phyloP scores from a whole-genome alignment of 2,329 filamentous ascomycete genomes.

The Lachnellula occidentalis region DNA sequence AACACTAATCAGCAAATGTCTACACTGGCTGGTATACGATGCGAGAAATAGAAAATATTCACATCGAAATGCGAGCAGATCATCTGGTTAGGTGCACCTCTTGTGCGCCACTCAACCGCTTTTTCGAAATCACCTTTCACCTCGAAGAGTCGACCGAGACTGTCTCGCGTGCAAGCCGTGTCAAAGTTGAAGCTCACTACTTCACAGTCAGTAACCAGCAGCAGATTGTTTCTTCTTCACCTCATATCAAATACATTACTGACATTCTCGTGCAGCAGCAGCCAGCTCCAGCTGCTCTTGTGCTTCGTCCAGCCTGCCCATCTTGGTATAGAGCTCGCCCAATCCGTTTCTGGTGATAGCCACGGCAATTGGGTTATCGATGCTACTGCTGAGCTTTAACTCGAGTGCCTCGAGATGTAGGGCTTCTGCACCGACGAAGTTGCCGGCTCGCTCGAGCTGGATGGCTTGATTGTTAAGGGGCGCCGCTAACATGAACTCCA shows the following conservation, averaged over 20 bases:
- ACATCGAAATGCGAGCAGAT: background rate
- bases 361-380: background rate
- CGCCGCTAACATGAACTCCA: background rate
- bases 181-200: background rate
- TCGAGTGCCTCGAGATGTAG: background rate
- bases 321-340: background rate
- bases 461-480: background rate
- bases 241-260: too few relatives aligned
- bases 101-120: background rate
- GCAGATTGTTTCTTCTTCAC: background rate
- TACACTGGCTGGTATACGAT: too few relatives aligned
- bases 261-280: background rate
- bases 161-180: background rate
- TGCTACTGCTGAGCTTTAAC: background rate
- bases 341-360: background rate
- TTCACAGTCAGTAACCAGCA: background rate
- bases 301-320: conserved; percentile 1
- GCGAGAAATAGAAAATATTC: background rate
- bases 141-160: background rate
- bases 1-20: too few relatives aligned
- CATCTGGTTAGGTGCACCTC: background rate
- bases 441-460: background rate
- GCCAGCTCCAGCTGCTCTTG: background rate
- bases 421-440: background rate
- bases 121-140: background rate